These are phyloP conservation scores for Cyamopsis tetragonoloba DNA, from an alignment of 306 rosid species.

Conservation along the genomic window DNA sequence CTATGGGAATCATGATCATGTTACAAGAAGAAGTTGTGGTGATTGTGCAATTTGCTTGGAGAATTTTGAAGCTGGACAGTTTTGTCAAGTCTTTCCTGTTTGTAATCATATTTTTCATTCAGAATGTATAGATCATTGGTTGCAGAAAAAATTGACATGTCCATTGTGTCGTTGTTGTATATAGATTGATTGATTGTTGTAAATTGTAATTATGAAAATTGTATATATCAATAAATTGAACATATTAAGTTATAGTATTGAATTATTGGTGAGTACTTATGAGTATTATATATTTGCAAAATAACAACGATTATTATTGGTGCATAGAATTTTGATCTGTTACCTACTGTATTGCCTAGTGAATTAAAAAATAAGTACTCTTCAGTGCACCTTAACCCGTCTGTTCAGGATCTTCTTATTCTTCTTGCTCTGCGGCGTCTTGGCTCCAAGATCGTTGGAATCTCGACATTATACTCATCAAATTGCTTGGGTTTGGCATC, in stretches of 20 bases:
- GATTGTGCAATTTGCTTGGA: conserved; percentile 65
- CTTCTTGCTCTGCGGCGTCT: no score
- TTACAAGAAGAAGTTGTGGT: not conserved
- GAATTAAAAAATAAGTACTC: no score
- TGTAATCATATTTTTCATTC: conserved; percentile 64
- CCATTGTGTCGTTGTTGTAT: conserved; percentile 31
- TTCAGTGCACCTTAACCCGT: no score
- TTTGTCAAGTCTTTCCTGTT: conserved; percentile 49
- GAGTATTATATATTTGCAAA: no score
- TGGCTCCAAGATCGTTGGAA: no score
- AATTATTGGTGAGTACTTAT: no score
- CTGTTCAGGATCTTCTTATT: no score
- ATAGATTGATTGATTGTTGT: not conserved
- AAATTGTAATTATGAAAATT: not conserved
- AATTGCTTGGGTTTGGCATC: no score
- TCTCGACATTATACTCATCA: no score
- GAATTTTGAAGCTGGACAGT: conserved; percentile 40
- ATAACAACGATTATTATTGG: no score
- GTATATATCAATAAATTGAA: not conserved
- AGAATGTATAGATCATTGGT: conserved; percentile 52
- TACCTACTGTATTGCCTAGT: no score
- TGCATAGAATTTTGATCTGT: no score
- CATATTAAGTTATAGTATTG: not conserved
- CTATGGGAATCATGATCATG: conserved; percentile 42
- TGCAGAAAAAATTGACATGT: conserved; percentile 44